Conservation (phyloP, 2,329 filamentous ascomycete genomes). For the Thelonectria discophora region DNA sequence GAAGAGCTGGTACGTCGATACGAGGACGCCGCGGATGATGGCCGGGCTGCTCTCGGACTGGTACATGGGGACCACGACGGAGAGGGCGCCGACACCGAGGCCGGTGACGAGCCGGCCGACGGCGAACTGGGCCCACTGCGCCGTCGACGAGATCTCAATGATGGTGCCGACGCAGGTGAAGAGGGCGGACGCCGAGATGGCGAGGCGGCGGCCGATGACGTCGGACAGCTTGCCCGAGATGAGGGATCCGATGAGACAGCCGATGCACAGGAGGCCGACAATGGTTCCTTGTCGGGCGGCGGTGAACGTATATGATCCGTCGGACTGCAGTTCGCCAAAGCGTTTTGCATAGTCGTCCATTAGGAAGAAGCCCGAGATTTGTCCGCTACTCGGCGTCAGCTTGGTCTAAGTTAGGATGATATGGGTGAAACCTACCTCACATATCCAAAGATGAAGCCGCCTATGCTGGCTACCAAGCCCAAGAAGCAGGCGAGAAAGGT, state of each 20-base stretch:
- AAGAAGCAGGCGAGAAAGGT: slow-evolving; percentile 57
- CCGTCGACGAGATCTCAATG: slow-evolving; percentile 66
- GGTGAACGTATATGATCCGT: slow-evolving; percentile 59
- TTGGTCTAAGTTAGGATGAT: not conserved
- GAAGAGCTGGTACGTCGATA: slow-evolving; percentile 73
- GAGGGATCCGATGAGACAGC: slow-evolving; percentile 66
- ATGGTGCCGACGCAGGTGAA: slow-evolving; percentile 71
- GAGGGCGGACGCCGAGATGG: slow-evolving; percentile 69
- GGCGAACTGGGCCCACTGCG: slow-evolving; percentile 70
- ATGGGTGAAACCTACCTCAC: slow-evolving; percentile 53
- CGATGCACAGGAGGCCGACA: slow-evolving; percentile 68
- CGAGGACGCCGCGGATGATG: slow-evolving; percentile 69
- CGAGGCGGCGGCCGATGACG: slow-evolving; percentile 66
- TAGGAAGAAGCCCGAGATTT: slow-evolving; percentile 68
- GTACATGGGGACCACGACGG: slow-evolving; percentile 73
- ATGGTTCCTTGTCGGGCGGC: slow-evolving; percentile 69
- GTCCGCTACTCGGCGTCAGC: slow-evolving; percentile 53
- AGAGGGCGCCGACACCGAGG: slow-evolving; percentile 70
- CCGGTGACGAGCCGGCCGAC: slow-evolving; percentile 73
- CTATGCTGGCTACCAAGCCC: slow-evolving; percentile 61
- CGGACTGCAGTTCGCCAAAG: slow-evolving; percentile 57
- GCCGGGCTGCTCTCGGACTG: slow-evolving; percentile 72
- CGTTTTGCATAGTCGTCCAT: slow-evolving; percentile 66
- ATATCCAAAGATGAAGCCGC: slow-evolving; percentile 68
- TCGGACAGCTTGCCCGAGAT: slow-evolving; percentile 69